These are phyloP conservation scores for Crithidia acanthocephali DNA, from an alignment of 208 protist species.

Conservation along the genomic window DNA sequence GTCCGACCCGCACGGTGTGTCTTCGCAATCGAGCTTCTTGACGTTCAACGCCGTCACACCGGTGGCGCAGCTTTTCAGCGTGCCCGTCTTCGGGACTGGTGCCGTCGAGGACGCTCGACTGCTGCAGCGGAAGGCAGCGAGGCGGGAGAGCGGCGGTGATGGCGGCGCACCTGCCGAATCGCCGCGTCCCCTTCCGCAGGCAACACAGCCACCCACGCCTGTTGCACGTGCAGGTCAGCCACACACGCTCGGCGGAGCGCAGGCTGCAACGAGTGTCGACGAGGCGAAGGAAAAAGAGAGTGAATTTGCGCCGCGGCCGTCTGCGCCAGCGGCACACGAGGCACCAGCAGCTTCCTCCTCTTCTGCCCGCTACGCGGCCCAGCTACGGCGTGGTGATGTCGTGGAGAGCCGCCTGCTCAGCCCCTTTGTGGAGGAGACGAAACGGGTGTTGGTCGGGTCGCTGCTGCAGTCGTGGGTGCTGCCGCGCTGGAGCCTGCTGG, in stretches of 20 bases:
- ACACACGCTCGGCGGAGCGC: not conserved
- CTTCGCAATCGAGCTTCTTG: conserved; percentile 21
- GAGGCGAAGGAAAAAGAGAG: not conserved
- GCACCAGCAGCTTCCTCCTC: too few species aligned
- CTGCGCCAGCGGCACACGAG: too few species aligned
- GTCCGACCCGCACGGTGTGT: not conserved
- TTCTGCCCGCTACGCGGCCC: not conserved
- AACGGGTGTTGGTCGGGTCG: conserved; percentile 19
- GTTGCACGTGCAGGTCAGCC: not conserved
- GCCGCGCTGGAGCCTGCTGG: conserved; percentile 29
- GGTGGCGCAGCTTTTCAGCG: not conserved
- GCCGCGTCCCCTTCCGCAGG: not conserved
- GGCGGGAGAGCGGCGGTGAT: not conserved
- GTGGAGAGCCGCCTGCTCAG: conserved; percentile 35
- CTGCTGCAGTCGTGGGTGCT: conserved; percentile 33
- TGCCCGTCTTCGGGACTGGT: not conserved
- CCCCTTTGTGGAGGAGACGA: conserved; percentile 35
- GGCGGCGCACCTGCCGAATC: not conserved
- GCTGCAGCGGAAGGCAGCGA: not conserved
- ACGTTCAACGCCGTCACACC: conserved; percentile 7
- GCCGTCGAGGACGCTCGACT: not conserved
- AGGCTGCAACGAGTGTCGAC: not conserved
- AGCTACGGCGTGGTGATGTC: conserved; percentile 13
- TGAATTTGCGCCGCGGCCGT: too few species aligned
- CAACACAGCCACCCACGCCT: conserved; percentile 2